phyloP scores from a whole-genome alignment of 352 stramenopile species.

The Phytophthora macrochlamydospora region DNA sequence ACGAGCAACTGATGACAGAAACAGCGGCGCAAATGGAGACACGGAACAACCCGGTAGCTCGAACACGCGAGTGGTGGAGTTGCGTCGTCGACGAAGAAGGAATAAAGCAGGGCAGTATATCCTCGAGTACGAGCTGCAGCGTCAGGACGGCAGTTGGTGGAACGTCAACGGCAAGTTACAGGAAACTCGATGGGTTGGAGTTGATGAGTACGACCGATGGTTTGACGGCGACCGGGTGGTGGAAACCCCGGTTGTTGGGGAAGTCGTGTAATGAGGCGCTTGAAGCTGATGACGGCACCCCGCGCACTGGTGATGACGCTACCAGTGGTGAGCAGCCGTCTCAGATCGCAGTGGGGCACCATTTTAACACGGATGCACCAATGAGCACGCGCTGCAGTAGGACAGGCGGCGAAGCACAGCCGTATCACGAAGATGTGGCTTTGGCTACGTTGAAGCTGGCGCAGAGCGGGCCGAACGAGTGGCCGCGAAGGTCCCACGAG shows the following conservation, averaged over 20 bases:
- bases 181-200: background rate
- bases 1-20: background rate
- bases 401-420: too few relatives aligned
- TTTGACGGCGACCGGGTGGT: background rate
- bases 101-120: conserved; percentile 1
- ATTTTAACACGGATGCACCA: too few relatives aligned
- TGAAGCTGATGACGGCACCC: too few relatives aligned
- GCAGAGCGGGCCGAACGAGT: too few relatives aligned
- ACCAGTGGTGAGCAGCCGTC: too few relatives aligned
- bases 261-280: background rate
- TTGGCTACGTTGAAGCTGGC: too few relatives aligned
- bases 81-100: background rate
- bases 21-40: background rate
- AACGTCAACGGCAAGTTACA: background rate
- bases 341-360: too few relatives aligned
- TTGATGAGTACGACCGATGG: background rate
- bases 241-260: background rate
- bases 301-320: too few relatives aligned
- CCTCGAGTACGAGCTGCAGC: background rate
- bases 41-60: background rate
- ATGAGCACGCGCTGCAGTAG: too few relatives aligned
- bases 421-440: too few relatives aligned
- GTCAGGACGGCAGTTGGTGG: background rate
- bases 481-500: too few relatives aligned
- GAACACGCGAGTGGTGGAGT: conserved; percentile 1